A percentile compares a stretch with the other conserved stretches of the same genome.
Conservation (phyloP, 163 green algal species). For the Prototheca cutis region DNA sequence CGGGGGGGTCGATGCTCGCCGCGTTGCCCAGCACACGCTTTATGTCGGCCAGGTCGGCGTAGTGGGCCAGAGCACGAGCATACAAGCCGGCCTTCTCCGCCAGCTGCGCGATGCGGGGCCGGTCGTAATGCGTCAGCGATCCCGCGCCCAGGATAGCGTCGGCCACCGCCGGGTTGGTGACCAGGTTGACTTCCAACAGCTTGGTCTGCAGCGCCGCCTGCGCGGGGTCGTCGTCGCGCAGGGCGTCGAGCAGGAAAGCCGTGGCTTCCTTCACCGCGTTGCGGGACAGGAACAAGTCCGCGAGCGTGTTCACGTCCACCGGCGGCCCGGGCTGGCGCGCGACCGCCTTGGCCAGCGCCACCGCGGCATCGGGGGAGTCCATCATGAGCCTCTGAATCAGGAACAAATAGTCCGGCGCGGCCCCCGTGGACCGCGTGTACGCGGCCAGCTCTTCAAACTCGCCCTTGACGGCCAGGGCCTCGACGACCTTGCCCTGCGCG, state of each 20-base stretch:
- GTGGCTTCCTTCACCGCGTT: slow-evolving; percentile 87
- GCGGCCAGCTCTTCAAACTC: slow-evolving; percentile 84
- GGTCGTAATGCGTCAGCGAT: slow-evolving; percentile 94
- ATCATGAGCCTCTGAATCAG: slow-evolving; percentile 82
- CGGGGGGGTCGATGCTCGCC: slow-evolving; percentile 86
- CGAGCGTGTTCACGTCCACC: slow-evolving; percentile 89
- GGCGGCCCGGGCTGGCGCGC: slow-evolving; percentile 74
- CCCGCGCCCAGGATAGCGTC: slow-evolving; percentile 93
- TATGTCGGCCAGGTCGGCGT: slow-evolving; percentile 96
- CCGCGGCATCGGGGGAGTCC: slow-evolving; percentile 85
- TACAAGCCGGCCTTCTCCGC: slow-evolving; percentile 98
- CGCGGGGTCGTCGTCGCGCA: slow-evolving; percentile 76
- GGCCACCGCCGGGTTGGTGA: slow-evolving; percentile 66
- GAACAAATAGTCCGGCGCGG: slow-evolving; percentile 60
- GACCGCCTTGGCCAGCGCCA: slow-evolving; percentile 91
- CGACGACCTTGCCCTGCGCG: slow-evolving; percentile 69
- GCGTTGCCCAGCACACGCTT: slow-evolving; percentile 95
- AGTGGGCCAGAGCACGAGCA: slow-evolving; percentile 97
- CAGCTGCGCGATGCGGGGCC: slow-evolving; percentile 87
- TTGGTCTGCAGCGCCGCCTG: slow-evolving; percentile 95
- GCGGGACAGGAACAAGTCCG: slow-evolving; percentile 95
- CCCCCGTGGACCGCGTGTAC: slow-evolving; percentile 39
- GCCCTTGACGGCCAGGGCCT: slow-evolving; percentile 77
- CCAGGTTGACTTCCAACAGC: slow-evolving; percentile 82
- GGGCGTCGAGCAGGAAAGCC: slow-evolving; percentile 89